These are phyloP conservation scores for Botrytis fabae DNA, from an alignment of 2,329 filamentous ascomycete genomes.

Conservation along the genomic window DNA sequence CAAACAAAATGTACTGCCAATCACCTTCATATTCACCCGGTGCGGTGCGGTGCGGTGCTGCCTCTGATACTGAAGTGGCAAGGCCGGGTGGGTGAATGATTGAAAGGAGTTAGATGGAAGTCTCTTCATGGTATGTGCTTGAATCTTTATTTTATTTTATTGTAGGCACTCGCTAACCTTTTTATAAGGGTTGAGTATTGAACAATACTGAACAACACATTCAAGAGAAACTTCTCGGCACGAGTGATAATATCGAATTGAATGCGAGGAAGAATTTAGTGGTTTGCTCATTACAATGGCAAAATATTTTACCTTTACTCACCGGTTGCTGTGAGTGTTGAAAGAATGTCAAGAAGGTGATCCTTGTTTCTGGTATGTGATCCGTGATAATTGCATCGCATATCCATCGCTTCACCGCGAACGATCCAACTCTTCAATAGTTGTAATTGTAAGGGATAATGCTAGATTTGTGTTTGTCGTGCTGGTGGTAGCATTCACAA, in stretches of 20 bases:
- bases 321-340: background rate
- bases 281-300: background rate
- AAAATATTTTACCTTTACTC: background rate
- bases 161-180: background rate
- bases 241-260: background rate
- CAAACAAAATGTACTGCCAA: background rate
- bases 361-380: slow-evolving; percentile 2
- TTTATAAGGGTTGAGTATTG: background rate
- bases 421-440: background rate
- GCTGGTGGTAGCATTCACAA: background rate
- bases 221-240: background rate
- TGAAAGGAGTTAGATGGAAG: background rate
- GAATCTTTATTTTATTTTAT: background rate
- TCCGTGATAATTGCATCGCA: background rate
- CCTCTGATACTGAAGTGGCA: background rate
- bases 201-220: background rate
- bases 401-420: background rate
- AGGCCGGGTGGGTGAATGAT: background rate
- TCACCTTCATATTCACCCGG: background rate
- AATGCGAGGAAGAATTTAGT: background rate
- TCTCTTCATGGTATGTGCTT: background rate
- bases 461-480: background rate
- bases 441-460: background rate
- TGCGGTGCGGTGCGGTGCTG: background rate
- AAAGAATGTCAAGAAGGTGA: background rate